Base-by-base conservation (phyloP, 192 early-diverging fungal genomes). In the Chytriomyces confervae region DNA sequence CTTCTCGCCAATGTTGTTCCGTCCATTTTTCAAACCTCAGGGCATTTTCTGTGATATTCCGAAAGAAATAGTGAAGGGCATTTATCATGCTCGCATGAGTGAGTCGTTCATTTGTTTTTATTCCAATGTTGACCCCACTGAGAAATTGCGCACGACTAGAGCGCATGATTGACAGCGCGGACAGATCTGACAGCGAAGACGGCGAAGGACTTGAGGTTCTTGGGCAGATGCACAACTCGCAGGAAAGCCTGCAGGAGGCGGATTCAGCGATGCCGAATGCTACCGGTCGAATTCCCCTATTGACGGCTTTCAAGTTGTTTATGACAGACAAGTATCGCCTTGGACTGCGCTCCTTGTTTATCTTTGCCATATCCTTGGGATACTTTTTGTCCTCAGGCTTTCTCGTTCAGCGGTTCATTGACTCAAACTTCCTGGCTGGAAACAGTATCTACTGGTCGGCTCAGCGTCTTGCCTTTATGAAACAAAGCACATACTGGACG, bases 1-100 rank as follows among this genome's bases (percentile, higher is more conserved):
- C 36, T 1, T 36, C 36, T 36, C 36, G 36, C 36, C 36, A 36
- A 36, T 36, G 0, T 36, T 36, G 36, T 3, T 36, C 13, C 13
- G 53, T 57, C 20, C 5, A 57, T 20, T 57, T 13, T n/a, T 13
- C 16, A 13, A 57, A 57, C 20, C 53, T 3, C 20, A 62, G 43
- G 20, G 62, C 20, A 73, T 82, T 5, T 83, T 85, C 48, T 62
- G 75, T 16, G 79, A 79, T 48, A 85, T 85, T 62, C 81, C 84
- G 13, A 80, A 79, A 57, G 77, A 85, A 48, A 77, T 83, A 6
- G 80, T 83, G 6, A 83, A 79, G 69, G 81, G 72, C 13, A 85
- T 85, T 44, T 77, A 85, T 63, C 69, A 80, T 13, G 51, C 79
- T 0, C 71, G 82, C 6, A 27, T 76, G 36, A n/a, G 81, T 82